Evolutionary conservation across 1,139 yeast species (phyloP).

Genomic region (Yarrowia galli): DNA sequence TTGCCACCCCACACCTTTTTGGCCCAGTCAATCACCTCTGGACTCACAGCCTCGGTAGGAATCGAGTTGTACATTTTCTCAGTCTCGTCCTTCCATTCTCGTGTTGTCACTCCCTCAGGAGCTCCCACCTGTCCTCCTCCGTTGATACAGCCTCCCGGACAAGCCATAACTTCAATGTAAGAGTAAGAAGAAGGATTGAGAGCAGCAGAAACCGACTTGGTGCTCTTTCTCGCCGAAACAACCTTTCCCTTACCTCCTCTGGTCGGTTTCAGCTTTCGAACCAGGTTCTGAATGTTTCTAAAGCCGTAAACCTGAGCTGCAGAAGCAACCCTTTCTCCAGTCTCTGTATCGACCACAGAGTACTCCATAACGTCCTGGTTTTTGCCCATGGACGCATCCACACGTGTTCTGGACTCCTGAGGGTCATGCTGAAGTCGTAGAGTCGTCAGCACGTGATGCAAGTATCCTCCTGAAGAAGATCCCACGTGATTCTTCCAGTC

Average conservation of each 20-base stretch:
- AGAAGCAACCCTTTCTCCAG: slow-evolving; percentile 57
- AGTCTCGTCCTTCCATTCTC: slow-evolving; percentile 50
- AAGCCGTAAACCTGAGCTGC: slow-evolving; percentile 90
- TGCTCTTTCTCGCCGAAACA: slow-evolving; percentile 41
- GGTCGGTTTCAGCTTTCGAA: slow-evolving; percentile 73
- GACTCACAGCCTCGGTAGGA: slow-evolving; percentile 15
- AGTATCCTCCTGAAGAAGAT: slow-evolving; percentile 83
- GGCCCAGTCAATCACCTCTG: slow-evolving; percentile 23
- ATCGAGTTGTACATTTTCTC: slow-evolving; percentile 48
- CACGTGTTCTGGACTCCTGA: slow-evolving; percentile 42
- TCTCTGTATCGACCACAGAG: slow-evolving; percentile 56
- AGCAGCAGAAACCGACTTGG: slow-evolving; percentile 39
- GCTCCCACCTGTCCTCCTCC: slow-evolving; percentile 91
- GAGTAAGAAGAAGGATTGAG: slow-evolving; percentile 76
- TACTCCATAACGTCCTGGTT: slow-evolving; percentile 80
- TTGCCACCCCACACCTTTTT: slow-evolving; percentile 11
- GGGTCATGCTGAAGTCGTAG: slow-evolving; percentile 44
- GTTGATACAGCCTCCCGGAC: slow-evolving; percentile 96
- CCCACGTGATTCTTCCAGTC: slow-evolving; percentile 82
- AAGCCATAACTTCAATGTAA: slow-evolving; percentile 95
- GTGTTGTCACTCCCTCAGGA: slow-evolving; percentile 51
- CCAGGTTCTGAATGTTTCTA: slow-evolving; percentile 91
- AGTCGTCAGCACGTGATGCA: slow-evolving; percentile 50
- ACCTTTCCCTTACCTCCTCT: slow-evolving; percentile 42
- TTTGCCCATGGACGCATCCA: slow-evolving; percentile 60